Evolutionary conservation across 352 stramenopile genomes (phyloP).

Genomic region (Phytophthora megakarya): DNA sequence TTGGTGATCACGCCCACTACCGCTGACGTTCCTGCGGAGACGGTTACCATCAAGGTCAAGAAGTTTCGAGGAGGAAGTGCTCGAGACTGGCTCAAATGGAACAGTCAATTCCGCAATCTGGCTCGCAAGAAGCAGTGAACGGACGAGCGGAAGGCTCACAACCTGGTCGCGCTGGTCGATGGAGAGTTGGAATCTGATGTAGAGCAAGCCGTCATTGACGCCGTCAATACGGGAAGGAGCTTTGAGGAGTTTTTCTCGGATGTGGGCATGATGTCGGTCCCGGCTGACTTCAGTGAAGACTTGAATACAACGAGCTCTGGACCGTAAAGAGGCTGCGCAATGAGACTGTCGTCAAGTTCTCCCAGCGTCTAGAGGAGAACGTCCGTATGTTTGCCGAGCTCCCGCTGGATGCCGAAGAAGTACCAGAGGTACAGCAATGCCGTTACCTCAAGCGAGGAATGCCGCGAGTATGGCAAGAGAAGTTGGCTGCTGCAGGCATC

Average conservation of each 20-base stretch:
- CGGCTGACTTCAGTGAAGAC: constrained; percentile 10
- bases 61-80: no score
- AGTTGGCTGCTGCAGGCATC: not conserved
- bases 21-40: no score
- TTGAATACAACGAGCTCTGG: constrained; percentile 6
- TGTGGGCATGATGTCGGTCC: not conserved
- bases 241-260: constrained; percentile 5
- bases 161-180: no score
- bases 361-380: not conserved
- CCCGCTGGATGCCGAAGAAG: not conserved
- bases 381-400: constrained; percentile 14
- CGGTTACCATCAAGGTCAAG: no score
- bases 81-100: no score
- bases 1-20: no score
- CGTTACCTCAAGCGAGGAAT: constrained; percentile 10
- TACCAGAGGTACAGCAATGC: constrained; percentile 7
- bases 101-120: no score
- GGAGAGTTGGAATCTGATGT: no score
- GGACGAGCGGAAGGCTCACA: no score
- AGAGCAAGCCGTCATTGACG: no score
- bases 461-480: constrained; percentile 6
- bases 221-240: no score
- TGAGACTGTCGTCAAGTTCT: not conserved
- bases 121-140: no score
- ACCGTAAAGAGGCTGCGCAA: not conserved